phyloP scores from a whole-genome alignment of 495 filamentous ascomycete genomes.

The Hypoxylon cercidicola region DNA sequence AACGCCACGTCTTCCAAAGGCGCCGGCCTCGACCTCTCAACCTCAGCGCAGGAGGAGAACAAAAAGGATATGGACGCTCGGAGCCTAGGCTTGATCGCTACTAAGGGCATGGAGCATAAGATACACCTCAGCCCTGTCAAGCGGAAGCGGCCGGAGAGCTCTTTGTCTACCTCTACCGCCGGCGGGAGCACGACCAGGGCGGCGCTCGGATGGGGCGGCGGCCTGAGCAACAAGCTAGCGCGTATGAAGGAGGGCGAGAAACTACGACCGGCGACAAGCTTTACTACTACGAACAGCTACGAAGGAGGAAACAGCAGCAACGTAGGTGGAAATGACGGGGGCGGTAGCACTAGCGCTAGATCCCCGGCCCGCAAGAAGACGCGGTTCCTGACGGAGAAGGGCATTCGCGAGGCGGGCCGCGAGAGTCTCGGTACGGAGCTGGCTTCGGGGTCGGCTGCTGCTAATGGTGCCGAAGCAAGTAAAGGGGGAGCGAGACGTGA shows the following conservation, averaged over 20 bases:
- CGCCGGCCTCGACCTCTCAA: conserved; percentile 13
- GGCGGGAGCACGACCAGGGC: conserved; percentile 9
- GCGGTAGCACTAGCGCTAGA: conserved; percentile 18
- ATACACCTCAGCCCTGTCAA: conserved; percentile 80
- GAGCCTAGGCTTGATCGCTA: conserved; percentile 66
- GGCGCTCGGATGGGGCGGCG: conserved; percentile 61
- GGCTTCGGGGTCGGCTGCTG: not conserved
- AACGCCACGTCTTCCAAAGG: not conserved
- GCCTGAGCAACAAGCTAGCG: conserved; percentile 57
- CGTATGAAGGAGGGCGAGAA: conserved; percentile 66
- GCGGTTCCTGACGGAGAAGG: conserved; percentile 79
- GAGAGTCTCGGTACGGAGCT: conserved; percentile 73
- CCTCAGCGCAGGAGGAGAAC: conserved; percentile 18
- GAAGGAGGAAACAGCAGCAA: conserved; percentile 14
- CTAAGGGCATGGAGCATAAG: conserved; percentile 60
- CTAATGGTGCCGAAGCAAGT: conserved; percentile 36
- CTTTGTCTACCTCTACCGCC: conserved; percentile 38
- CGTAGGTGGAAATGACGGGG: conserved; percentile 35
- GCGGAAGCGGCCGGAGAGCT: conserved; percentile 65
- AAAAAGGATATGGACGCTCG: conserved; percentile 54
- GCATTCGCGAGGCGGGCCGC: conserved; percentile 78
- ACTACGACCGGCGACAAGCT: conserved; percentile 34
- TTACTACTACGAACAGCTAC: not conserved
- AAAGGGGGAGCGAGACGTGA: conserved; percentile 22
- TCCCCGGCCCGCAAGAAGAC: conserved; percentile 79